phyloP scores from a whole-genome alignment of 2,329 filamentous ascomycete species.

The Pseudogymnoascus sp. region DNA sequence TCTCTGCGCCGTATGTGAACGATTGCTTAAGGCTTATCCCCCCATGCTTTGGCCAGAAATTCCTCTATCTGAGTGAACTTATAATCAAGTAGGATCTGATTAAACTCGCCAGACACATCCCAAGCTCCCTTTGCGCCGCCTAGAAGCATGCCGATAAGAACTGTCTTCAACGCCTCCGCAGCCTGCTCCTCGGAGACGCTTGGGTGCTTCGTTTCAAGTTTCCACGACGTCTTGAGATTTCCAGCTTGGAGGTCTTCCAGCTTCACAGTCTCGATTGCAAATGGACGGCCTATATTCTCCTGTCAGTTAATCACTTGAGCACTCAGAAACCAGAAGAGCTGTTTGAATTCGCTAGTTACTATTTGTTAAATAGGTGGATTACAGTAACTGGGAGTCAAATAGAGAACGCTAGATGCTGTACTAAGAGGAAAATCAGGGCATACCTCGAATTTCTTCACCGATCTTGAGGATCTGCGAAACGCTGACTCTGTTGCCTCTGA shows the following conservation, averaged over 20 bases:
- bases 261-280: conserved; percentile 39
- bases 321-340: too few species aligned
- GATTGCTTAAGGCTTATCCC: conserved; percentile 25
- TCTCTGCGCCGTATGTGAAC: too few species aligned
- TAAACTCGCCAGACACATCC: conserved; percentile 38
- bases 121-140: conserved; percentile 37
- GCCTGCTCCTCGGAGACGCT: conserved; percentile 28
- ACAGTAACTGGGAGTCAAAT: too few species aligned
- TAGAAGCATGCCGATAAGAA: conserved; percentile 37
- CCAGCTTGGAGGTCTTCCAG: conserved; percentile 42
- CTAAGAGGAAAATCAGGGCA: not conserved
- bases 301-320: conserved; percentile 14
- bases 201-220: conserved; percentile 28
- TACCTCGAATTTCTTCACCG: conserved; percentile 37
- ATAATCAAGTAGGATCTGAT: conserved; percentile 38
- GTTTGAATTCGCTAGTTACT: too few species aligned
- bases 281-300: conserved; percentile 27
- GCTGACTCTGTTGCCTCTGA: conserved; percentile 24
- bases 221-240: conserved; percentile 35
- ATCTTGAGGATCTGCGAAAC: conserved; percentile 31
- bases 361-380: too few species aligned
- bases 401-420: too few species aligned
- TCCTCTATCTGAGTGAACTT: conserved; percentile 35
- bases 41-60: conserved; percentile 31
- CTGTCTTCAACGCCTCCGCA: conserved; percentile 30